These are phyloP conservation scores for Trichoderma breve DNA, from an alignment of 2,329 filamentous ascomycete genomes.

Conservation along the genomic window DNA sequence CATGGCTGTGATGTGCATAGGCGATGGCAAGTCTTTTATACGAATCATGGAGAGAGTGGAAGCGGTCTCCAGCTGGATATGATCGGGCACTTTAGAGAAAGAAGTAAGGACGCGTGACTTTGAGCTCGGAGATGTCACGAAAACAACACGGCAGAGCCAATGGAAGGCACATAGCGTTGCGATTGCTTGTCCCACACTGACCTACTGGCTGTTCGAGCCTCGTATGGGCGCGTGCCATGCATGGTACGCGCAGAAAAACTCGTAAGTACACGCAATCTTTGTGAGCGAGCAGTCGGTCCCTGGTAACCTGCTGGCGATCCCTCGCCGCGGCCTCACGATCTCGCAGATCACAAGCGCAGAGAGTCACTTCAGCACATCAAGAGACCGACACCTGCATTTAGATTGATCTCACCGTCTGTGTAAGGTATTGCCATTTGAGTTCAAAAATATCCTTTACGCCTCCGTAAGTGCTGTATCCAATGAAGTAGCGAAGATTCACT, in stretches of 20 bases:
- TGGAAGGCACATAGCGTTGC: not conserved
- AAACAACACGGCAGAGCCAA: not conserved
- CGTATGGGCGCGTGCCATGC: not conserved
- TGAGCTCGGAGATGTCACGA: not conserved
- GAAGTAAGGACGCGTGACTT: not conserved
- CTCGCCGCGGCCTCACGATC: too few relatives aligned
- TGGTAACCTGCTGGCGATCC: too few relatives aligned
- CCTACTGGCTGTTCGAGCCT: not conserved
- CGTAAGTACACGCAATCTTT: not conserved
- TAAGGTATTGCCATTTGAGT: not conserved
- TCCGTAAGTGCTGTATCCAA: not conserved
- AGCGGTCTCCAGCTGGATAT: not conserved
- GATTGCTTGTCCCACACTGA: not conserved
- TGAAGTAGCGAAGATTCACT: not conserved
- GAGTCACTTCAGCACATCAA: not conserved
- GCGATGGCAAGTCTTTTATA: not conserved
- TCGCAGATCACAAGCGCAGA: not conserved
- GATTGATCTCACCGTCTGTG: not conserved
- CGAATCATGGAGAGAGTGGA: not conserved
- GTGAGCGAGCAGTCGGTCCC: too few relatives aligned
- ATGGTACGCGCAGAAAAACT: not conserved
- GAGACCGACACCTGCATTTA: not conserved
- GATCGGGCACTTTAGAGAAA: not conserved
- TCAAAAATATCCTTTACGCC: not conserved
- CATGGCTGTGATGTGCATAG: not conserved